Conservation (phyloP, 225 moss, liverwort and hornwort species). For the Climacium dendroides region DNA sequence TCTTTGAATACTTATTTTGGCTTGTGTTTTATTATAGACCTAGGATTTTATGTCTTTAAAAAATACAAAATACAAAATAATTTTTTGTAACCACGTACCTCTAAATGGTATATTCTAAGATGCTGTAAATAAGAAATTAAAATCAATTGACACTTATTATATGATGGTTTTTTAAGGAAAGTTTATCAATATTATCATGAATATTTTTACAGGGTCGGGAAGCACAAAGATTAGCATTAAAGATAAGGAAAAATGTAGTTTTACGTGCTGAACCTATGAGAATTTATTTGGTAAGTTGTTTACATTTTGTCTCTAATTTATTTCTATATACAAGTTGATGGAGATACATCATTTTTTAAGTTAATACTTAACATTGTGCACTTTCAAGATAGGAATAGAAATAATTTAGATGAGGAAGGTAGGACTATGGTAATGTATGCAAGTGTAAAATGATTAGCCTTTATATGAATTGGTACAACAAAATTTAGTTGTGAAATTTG, state of each 20-base stretch:
- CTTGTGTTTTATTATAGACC: too few species aligned
- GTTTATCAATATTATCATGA: background rate
- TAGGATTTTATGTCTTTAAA: background rate
- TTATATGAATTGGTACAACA: background rate
- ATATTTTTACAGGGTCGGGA: background rate
- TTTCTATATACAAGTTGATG: background rate
- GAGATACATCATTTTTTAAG: fast-evolving
- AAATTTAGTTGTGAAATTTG: background rate
- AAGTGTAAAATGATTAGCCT: background rate
- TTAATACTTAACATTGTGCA: fast-evolving
- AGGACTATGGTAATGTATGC: background rate
- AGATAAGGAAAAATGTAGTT: background rate
- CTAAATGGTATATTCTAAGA: background rate
- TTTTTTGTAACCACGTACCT: background rate
- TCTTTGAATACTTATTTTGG: background rate
- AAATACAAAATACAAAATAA: too few species aligned
- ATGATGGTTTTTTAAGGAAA: too few species aligned
- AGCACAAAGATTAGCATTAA: slow-evolving; percentile 21
- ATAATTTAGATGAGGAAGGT: fast-evolving
- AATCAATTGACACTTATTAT: background rate
- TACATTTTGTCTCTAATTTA: background rate
- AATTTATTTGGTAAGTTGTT: slow-evolving; percentile 13
- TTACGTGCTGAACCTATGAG: slow-evolving; percentile 18
- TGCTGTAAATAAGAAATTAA: too few species aligned
- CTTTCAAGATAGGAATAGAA: too few species aligned